Percentiles rank a stretch among this genome's conserved stretches.
Evolutionary conservation across 768 basidiomycete genomes (phyloP).

Genomic region (Clitopilus passeckerianus): DNA sequence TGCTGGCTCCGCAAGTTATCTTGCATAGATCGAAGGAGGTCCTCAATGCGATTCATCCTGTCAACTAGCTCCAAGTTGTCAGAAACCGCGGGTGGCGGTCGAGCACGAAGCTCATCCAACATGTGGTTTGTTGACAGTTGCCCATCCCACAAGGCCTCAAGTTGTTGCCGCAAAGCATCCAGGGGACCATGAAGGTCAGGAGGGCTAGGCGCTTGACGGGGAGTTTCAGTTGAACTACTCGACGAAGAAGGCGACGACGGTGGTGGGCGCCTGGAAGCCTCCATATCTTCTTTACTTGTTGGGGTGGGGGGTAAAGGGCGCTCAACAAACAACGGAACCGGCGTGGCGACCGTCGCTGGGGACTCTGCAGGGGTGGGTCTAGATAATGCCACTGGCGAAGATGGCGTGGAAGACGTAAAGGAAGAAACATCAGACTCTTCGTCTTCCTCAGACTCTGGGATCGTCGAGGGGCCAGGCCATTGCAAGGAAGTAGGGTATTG

Average conservation of each 20-base stretch:
- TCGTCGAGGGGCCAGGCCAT: conserved; percentile 9
- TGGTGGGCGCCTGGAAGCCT: conserved; percentile 26
- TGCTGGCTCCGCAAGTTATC: neutral
- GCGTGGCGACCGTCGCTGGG: neutral
- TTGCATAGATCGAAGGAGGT: conserved; percentile 25
- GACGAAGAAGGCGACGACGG: conserved; percentile 31
- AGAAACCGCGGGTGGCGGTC: conserved; percentile 28
- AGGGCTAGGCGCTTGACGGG: conserved; percentile 20
- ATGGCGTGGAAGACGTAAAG: conserved; percentile 8
- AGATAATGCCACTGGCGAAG: conserved; percentile 9
- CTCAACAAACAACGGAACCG: neutral
- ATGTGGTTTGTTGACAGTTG: conserved; percentile 57
- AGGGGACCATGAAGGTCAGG: conserved; percentile 50
- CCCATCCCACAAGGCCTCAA: conserved; percentile 54
- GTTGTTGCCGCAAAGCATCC: conserved; percentile 52
- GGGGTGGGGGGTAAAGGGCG: neutral
- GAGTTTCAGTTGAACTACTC: conserved; percentile 30
- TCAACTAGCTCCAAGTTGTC: conserved; percentile 36
- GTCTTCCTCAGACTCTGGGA: conserved; percentile 3
- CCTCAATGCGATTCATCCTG: conserved; percentile 41
- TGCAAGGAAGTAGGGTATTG: conserved; percentile 15
- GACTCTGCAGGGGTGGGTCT: neutral
- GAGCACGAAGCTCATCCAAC: conserved; percentile 57
- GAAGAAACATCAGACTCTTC: conserved; percentile 4
- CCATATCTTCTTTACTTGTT: neutral